Evolutionary conservation across 1,139 yeast species (phyloP).

Genomic region (Pneumocystis carinii): DNA sequence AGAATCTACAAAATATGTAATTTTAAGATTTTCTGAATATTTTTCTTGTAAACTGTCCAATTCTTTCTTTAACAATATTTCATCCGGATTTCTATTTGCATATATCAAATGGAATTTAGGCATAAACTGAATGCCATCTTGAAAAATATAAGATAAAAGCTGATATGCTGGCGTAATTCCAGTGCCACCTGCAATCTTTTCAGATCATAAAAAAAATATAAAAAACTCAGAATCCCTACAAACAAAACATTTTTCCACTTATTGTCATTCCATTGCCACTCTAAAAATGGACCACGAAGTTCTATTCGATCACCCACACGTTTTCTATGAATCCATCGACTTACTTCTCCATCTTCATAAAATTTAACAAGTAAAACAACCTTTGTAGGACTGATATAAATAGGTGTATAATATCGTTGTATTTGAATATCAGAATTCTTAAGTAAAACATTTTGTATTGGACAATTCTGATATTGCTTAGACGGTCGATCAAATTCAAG

Average conservation of each 20-base stretch:
- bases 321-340: constrained; percentile 10
- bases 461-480: background rate
- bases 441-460: constrained; percentile 1
- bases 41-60: background rate
- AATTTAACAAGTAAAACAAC: constrained; percentile 6
- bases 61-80: constrained; percentile 4
- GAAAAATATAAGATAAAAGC: constrained; percentile 1
- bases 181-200: constrained; percentile 6
- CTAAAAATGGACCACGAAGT: constrained; percentile 1
- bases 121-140: background rate
- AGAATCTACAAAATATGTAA: constrained; percentile 5
- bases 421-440: constrained; percentile 8
- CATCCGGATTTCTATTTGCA: constrained; percentile 1
- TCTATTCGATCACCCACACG: constrained; percentile 2
- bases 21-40: background rate
- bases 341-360: constrained; percentile 8
- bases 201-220: background rate
- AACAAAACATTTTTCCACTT: background rate
- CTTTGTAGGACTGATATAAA: background rate
- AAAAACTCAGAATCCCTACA: background rate
- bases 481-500: background rate
- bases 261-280: constrained; percentile 1
- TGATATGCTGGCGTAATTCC: constrained; percentile 8
- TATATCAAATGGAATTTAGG: constrained; percentile 6
- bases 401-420: constrained; percentile 9